Conservation (phyloP, 1,284 basidiomycete species). For the Rhodotorula glutinis region DNA sequence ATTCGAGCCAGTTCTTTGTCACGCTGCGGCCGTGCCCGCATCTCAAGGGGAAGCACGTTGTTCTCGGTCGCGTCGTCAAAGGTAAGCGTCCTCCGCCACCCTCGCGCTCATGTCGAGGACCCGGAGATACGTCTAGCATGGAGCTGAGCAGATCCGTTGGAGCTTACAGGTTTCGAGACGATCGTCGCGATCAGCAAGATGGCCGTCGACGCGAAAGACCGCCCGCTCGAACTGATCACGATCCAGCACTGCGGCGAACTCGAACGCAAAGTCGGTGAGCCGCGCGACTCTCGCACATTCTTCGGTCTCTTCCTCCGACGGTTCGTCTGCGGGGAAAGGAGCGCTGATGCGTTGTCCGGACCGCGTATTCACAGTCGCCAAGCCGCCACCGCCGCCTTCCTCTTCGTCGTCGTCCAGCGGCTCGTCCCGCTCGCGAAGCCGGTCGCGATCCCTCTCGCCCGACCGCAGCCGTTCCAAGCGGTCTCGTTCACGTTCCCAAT, state of each 20-base stretch:
- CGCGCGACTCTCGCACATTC: not conserved
- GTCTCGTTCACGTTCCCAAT: conserved; percentile 14
- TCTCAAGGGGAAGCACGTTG: conserved; percentile 54
- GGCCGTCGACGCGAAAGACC: conserved; percentile 51
- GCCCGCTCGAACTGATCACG: conserved; percentile 67
- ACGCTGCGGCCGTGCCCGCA: conserved; percentile 63
- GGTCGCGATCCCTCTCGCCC: conserved; percentile 23
- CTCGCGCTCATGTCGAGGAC: too few species aligned
- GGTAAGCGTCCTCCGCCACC: conserved; percentile 38
- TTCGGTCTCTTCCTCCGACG: too few species aligned
- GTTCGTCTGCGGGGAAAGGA: too few species aligned
- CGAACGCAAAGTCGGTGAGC: conserved; percentile 51
- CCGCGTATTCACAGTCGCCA: not conserved
- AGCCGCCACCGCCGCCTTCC: not conserved
- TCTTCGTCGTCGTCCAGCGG: conserved; percentile 4
- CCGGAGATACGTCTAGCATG: not conserved
- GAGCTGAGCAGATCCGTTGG: conserved; percentile 22
- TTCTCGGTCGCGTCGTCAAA: conserved; percentile 53
- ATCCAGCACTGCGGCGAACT: conserved; percentile 81
- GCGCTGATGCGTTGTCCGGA: too few species aligned
- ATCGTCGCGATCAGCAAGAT: conserved; percentile 52
- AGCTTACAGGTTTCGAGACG: conserved; percentile 47
- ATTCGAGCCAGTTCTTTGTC: conserved; percentile 78
- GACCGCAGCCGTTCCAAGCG: conserved; percentile 26
- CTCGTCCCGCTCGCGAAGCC: conserved; percentile 16